Percentiles rank a stretch among this genome's conserved stretches.
phyloP scores from a whole-genome alignment of 2,329 filamentous ascomycete genomes.

The Diaporthe helianthi region DNA sequence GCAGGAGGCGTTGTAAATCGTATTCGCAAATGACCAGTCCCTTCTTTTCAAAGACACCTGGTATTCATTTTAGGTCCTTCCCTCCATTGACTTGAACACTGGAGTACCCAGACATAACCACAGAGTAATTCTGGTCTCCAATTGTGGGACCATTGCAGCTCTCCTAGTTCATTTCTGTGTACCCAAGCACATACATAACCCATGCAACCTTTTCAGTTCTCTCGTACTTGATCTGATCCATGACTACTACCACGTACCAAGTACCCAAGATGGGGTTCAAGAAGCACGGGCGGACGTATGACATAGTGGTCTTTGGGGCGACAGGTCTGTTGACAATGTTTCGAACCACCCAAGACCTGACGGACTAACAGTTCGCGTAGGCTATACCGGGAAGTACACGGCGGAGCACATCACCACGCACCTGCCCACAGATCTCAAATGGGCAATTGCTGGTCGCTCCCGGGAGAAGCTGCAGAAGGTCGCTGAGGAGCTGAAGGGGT shows the following conservation, averaged over 20 bases:
- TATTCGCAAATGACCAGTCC: background rate
- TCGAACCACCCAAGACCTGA: background rate
- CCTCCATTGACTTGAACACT: background rate
- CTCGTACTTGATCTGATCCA: background rate
- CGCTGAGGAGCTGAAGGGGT: conserved; percentile 67
- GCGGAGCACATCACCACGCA: conserved; percentile 76
- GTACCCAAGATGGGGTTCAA: conserved; percentile 52
- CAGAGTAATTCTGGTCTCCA: background rate
- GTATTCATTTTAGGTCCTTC: background rate
- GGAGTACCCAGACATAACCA: background rate
- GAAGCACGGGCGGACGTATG: conserved; percentile 61
- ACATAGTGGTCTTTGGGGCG: conserved; percentile 64
- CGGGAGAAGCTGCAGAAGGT: conserved; percentile 74
- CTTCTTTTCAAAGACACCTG: background rate
- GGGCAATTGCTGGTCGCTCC: conserved; percentile 89
- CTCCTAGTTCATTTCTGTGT: background rate
- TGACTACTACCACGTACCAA: conserved; percentile 11
- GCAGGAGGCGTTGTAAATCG: background rate
- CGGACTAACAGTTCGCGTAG: conserved; percentile 47
- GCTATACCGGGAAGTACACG: conserved; percentile 82
- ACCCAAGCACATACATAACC: background rate
- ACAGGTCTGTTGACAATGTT: conserved; percentile 50
- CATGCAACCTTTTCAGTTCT: background rate
- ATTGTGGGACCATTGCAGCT: background rate
- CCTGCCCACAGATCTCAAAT: conserved; percentile 79